Conservation (phyloP, 129 eudicot genomes). For the Chrysanthemum seticuspe region DNA sequence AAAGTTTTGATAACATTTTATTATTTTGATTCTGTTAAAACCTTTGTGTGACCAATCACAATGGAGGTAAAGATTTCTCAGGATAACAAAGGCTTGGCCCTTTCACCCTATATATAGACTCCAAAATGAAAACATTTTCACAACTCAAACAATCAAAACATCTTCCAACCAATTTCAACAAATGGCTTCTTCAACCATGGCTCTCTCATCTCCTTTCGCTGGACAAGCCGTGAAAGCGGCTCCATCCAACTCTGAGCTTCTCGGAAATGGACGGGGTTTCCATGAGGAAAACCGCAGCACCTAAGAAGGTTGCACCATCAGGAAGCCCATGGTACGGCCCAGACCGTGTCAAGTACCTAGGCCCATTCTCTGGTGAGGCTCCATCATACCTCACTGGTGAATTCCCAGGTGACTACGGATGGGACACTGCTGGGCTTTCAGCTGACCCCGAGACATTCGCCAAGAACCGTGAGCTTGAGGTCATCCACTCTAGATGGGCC, state of each 20-base stretch:
- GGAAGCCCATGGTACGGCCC: slow-evolving; percentile 74
- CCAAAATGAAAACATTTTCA: slow-evolving; percentile 19
- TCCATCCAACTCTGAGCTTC: slow-evolving; percentile 38
- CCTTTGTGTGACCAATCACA: slow-evolving; percentile 34
- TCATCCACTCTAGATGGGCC: slow-evolving; percentile 47
- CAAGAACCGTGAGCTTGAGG: slow-evolving; percentile 74
- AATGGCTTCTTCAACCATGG: slow-evolving; percentile 70
- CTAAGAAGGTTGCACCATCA: slow-evolving; percentile 39
- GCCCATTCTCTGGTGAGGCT: slow-evolving; percentile 78
- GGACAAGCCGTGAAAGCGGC: slow-evolving; percentile 52
- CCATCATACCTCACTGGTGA: slow-evolving; percentile 79
- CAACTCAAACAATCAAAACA: slow-evolving; percentile 1
- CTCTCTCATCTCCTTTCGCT: slow-evolving; percentile 60
- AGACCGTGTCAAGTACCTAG: slow-evolving; percentile 72
- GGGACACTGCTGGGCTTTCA: slow-evolving; percentile 76
- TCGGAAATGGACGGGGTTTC: slow-evolving; percentile 49
- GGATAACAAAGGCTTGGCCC: slow-evolving; percentile 28
- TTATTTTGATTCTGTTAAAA: slow-evolving; percentile 2
- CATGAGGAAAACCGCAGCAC: slow-evolving; percentile 52
- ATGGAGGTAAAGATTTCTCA: slow-evolving; percentile 28
- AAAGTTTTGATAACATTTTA: too few species aligned
- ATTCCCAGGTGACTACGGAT: slow-evolving; percentile 73
- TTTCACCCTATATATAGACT: slow-evolving; percentile 29
- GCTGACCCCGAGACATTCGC: slow-evolving; percentile 77
- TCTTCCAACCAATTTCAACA: slow-evolving; percentile 14